These are phyloP conservation scores for Schrenkiella parvula DNA, from an alignment of 345 rosid species.

Conservation along the genomic window DNA sequence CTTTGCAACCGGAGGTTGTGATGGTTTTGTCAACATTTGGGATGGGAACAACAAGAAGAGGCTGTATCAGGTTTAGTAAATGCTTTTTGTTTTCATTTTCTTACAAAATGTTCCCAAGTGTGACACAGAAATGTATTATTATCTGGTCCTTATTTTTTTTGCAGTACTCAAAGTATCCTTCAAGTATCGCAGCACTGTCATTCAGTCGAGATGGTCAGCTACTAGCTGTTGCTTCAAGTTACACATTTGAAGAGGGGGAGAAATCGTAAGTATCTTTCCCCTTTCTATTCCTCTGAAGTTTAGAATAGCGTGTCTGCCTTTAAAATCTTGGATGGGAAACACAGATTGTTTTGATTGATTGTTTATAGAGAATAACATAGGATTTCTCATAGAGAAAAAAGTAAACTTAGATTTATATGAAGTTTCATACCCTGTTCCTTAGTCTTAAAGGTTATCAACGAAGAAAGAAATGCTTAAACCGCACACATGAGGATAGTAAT, in stretches of 20 bases:
- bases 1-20: slow-evolving; percentile 98
- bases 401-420: background rate
- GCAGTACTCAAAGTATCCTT: slow-evolving; percentile 90
- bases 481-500: background rate
- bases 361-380: background rate
- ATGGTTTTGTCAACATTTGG: slow-evolving; percentile 96
- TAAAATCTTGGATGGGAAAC: background rate
- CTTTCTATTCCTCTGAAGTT: background rate
- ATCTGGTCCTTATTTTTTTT: slow-evolving; percentile 19
- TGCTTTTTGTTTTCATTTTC: background rate
- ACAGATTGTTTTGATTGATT: background rate
- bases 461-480: background rate
- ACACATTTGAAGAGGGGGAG: slow-evolving; percentile 95
- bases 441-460: background rate
- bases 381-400: background rate
- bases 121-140: background rate
- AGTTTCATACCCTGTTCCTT: background rate
- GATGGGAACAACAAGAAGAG: slow-evolving; percentile 99
- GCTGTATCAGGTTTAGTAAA: slow-evolving; percentile 73
- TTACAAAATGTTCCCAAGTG: background rate
- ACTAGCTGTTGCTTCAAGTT: slow-evolving; percentile 96
- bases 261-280: slow-evolving; percentile 55
- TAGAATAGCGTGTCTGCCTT: background rate
- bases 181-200: slow-evolving; percentile 87
- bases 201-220: slow-evolving; percentile 96